Base-by-base conservation (phyloP, 2,329 filamentous ascomycete genomes). In the Penicillium sp. region DNA sequence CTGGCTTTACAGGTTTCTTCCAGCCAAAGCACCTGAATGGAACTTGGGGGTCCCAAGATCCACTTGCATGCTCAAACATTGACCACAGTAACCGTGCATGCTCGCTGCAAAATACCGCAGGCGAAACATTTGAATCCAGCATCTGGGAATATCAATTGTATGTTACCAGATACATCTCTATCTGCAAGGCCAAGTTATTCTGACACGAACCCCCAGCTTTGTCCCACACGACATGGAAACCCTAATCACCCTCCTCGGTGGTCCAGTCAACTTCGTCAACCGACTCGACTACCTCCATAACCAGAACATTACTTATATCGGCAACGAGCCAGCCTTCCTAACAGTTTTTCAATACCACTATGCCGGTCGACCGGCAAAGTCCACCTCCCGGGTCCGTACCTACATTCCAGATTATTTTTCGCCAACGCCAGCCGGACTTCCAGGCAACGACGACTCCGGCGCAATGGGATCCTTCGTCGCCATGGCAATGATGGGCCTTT, bases 311-410 rank as follows among this genome's bases (percentile, higher is more conserved):
- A 81, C 84, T 7, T 86, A 88, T 66, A 84, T 88, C 36, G 85
- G 85, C 50, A 85, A 89, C 61, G 78, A 86, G 57, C 83, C 84
- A 11, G 76, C 80, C 2, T 87, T 87, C 66, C 74, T 87, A 2
- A 84, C 80, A 1, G 80, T 88, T 0, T 89, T 84, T 68, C 80
- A 88, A 59, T 88, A 87, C 69, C 85, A 89, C 72, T 89, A 88
- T 59, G 85, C 82, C 0, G 85, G 84, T 0, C 81, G 85, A 0
- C 86, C 85, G 0, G 85, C 71, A 0, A 70, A 75, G 35, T 77
- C 74, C 2, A 70, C 77, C 0, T 55, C 69, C 19, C 81, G 84
- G 47, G 78, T 79, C 0, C 86, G 87, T 64, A 81, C 77, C 61
- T 88, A 88, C 64, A 86, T 88, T 39, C 85, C 85, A 0, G 68